phyloP scores from a whole-genome alignment of 371 early-diverging fungal genomes.

The Coemansia sp. region DNA sequence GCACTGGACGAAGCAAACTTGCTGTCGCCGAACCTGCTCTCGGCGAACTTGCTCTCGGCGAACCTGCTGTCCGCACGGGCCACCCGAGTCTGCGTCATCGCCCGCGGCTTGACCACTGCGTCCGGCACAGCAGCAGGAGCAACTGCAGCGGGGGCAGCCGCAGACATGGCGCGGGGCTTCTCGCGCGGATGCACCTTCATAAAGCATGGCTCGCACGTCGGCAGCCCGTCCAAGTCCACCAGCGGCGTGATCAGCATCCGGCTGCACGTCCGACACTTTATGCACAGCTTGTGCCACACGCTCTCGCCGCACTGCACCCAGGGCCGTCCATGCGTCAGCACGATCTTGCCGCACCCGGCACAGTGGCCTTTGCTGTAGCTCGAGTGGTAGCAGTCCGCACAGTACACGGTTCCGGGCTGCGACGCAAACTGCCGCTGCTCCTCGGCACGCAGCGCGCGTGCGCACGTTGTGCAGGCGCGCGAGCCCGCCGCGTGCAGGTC shows the following conservation, averaged over 20 bases:
- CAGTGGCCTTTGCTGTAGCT: conserved; percentile 52
- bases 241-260: conserved; percentile 53
- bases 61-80: too few relatives aligned
- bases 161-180: background rate
- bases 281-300: conserved; percentile 54
- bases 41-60: too few relatives aligned
- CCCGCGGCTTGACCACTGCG: background rate
- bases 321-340: conserved; percentile 53
- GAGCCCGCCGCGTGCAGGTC: conserved; percentile 14
- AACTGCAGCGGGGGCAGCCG: background rate
- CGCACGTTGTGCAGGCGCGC: conserved; percentile 36
- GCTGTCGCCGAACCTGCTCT: background rate
- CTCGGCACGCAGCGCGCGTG: conserved; percentile 19
- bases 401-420: conserved; percentile 46
- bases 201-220: conserved; percentile 69
- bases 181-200: conserved; percentile 26
- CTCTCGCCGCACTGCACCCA: conserved; percentile 49
- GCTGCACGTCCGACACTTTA: conserved; percentile 38
- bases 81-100: background rate
- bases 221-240: conserved; percentile 60
- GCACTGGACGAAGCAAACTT: background rate
- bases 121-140: too few relatives aligned
- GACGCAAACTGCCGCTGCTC: conserved; percentile 53
- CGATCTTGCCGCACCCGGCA: conserved; percentile 45
- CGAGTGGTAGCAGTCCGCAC: conserved; percentile 51